Evolutionary conservation across 2,329 filamentous ascomycete species (phyloP), one percentile per base, ranked within the genome.

Genomic region (Hymenoscyphus infarciens): DNA sequence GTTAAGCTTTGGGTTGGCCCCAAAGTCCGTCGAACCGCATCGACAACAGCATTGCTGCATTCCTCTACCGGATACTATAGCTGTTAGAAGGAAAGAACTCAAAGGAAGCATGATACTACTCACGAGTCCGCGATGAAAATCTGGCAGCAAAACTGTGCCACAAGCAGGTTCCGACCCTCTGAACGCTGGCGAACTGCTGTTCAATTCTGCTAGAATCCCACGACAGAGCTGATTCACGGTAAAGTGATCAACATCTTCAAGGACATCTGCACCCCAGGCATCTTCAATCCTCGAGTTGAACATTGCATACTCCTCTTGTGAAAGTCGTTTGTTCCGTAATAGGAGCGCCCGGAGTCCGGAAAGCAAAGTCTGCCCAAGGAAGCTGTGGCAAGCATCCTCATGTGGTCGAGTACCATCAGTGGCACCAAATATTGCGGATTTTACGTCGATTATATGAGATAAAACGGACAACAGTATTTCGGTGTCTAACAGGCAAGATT

Each of bases 311-410:
- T 59, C 56, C 25, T 49, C 35, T 19, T 31, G 53, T 39, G 59
- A 61, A 13, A 64, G 53, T 19, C 53, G 59, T 31, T 33, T 58
- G 16, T 60, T 56, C 5, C 58, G 62, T 16, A 64, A 33, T 39
- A 53, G 60, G 45, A 61, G 56, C 15, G 59, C 59, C 19, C 62
- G 62, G 27, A 61, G 39, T 49, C 62, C 62, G 16, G 62, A 64
- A 29, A 64, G 27, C 2, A 59, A 52, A 56, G 59, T 53, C 35
- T 64, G 59, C 11, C 56, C 56, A 25, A 61, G 56, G 45, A 59
- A 64, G 52, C 59, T 61, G 22, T 57, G 59, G 25, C 61, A 53
- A 42, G 56, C 59, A 38, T 57, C 56, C 25, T 64, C 59, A 38
- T 57, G 38, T 33, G 56, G 56, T 25, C 60, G n/a, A 10, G 42